phyloP scores from a whole-genome alignment of 345 rosid genomes.

The Tarenaya hassleriana region DNA sequence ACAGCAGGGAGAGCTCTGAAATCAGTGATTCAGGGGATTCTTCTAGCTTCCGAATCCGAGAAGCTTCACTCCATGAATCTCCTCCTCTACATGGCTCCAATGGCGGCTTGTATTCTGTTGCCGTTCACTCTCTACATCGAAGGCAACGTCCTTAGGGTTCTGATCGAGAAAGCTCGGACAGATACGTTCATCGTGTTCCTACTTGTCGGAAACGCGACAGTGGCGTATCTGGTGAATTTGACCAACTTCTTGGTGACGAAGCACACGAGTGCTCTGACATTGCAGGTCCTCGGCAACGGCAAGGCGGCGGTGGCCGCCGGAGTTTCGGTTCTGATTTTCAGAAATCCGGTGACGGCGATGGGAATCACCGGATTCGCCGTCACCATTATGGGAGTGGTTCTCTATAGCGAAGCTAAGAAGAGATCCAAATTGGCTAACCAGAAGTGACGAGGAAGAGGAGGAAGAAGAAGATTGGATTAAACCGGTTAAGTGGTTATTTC shows the following conservation, averaged over 20 bases:
- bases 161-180: slow-evolving; percentile 66
- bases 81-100: slow-evolving; percentile 90
- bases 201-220: slow-evolving; percentile 84
- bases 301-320: slow-evolving; percentile 96
- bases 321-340: slow-evolving; percentile 81
- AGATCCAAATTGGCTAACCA: slow-evolving; percentile 65
- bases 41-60: slow-evolving; percentile 73
- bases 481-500: slow-evolving; percentile 30
- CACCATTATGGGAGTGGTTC: slow-evolving; percentile 93
- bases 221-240: slow-evolving; percentile 90
- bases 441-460: slow-evolving; percentile 20
- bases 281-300: slow-evolving; percentile 96
- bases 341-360: slow-evolving; percentile 93
- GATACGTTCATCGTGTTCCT: slow-evolving; percentile 66
- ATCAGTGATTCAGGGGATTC: slow-evolving; percentile 68
- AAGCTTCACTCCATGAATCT: slow-evolving; percentile 94
- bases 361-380: slow-evolving; percentile 85
- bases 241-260: slow-evolving; percentile 95
- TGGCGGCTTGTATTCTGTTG: slow-evolving; percentile 81
- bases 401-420: slow-evolving; percentile 99
- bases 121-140: slow-evolving; percentile 88
- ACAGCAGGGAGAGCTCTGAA: slow-evolving; percentile 79
- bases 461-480: slow-evolving; percentile 11
- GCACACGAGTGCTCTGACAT: slow-evolving; percentile 93
- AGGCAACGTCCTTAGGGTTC: slow-evolving; percentile 73